Percentiles rank a stretch among this genome's conserved stretches.
Evolutionary conservation across 1,284 basidiomycete species (phyloP).

Genomic region (Cerrena zonata): DNA sequence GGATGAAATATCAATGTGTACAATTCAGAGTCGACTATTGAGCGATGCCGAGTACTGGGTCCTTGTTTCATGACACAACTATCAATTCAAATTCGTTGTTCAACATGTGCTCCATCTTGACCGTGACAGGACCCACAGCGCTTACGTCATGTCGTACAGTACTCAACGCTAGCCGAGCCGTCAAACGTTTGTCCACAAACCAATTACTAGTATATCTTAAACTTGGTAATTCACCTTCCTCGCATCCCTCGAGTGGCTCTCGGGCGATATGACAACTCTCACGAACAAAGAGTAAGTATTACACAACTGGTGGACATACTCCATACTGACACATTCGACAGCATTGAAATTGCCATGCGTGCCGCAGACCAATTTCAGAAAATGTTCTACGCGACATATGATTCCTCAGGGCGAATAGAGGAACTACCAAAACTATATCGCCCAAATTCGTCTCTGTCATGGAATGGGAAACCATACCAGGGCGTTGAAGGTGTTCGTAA

Average conservation of each 20-base stretch:
- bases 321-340: conserved; percentile 22
- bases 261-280: conserved; percentile 17
- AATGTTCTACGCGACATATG: conserved; percentile 74
- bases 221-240: too few relatives aligned
- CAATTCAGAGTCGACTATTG: too few relatives aligned
- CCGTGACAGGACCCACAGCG: too few relatives aligned
- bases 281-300: conserved; percentile 23
- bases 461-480: conserved; percentile 80
- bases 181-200: too few relatives aligned
- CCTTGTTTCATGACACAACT: too few relatives aligned
- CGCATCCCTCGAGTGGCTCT: not conserved
- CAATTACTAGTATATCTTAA: too few relatives aligned
- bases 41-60: too few relatives aligned
- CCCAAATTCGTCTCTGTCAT: conserved; percentile 64
- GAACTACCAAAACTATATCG: conserved; percentile 77
- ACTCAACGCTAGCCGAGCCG: too few relatives aligned
- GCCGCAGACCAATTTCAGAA: conserved; percentile 75
- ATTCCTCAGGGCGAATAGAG: conserved; percentile 61
- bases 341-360: conserved; percentile 75
- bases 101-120: too few relatives aligned
- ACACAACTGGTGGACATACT: not conserved
- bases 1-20: too few relatives aligned
- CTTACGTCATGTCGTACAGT: too few relatives aligned
- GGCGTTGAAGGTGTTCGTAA: conserved; percentile 62
- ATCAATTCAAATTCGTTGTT: too few relatives aligned